Evolutionary conservation across 495 filamentous ascomycete genomes (phyloP), one percentile per base, ranked within the genome.

Genomic region (Trichoderma gamsii): DNA sequence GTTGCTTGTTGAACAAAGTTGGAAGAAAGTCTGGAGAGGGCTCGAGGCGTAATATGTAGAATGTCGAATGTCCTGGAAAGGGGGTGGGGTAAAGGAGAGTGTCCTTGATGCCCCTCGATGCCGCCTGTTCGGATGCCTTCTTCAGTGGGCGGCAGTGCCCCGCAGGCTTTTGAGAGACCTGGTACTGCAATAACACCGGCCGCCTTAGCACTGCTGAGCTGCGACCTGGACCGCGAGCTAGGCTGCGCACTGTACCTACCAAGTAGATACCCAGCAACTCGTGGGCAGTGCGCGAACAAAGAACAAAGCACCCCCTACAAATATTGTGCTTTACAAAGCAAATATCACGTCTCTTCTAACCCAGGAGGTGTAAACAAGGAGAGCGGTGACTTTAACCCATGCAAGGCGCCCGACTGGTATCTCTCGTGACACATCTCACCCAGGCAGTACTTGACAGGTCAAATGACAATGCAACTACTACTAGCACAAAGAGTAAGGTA

Each of bases 31-130:
- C 16, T 46, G 41, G n/a, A 23, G 65, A 69, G 66, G 68, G 65
- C 63, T 66, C 63, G 66, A 73, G 66, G 65, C 59, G 68, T 67
- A 46, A 66, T 41, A 43, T 59, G 59, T 67, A 68, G 12, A 68
- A 27, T 61, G 23, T 61, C 56, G 56, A 61, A 61, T 21, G 16
- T 23, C 56, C 56, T 61, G 25, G 63, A 66, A 67, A 51, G 52
- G 41, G 67, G 66, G 69, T 66, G 65, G 41, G 65, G 43, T 41
- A 49, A 66, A n/a, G 43, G 43, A 23, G 11, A 13, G 32, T 65
- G 35, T 41, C 61, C 15, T 66, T 41, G 43, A 46, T 66, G 65
- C 65, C 65, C 65, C 65, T 66, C 65, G 25, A 35, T 41, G 21
- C 27, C 13, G 27, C 35, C 63, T 25, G 16, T 13, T 25, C 15